Base-by-base conservation (phyloP, 2,329 filamentous ascomycete genomes). In the Colletotrichum navitas region DNA sequence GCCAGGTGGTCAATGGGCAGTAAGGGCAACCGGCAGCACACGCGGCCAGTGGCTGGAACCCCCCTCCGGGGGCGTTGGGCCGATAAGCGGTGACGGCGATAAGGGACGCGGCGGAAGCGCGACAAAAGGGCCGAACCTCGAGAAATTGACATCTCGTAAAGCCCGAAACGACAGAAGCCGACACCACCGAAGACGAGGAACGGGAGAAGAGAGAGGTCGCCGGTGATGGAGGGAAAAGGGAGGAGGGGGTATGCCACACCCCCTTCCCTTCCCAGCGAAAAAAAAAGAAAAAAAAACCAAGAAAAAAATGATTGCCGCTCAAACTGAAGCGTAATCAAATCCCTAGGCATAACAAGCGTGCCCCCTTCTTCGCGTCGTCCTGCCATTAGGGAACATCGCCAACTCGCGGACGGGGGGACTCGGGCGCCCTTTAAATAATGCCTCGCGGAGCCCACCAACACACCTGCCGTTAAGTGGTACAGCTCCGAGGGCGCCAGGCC, bases 391-490 rank as follows among this genome's bases (percentile, higher is more conserved):
- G 71, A 71, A 55, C 34, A 60, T 54, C 39, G 51, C 63, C 41
- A 71, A 47, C 45, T 66, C 36, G 24, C 68, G 68, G 29, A 12
- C 11, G 39, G 60, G 52, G 24, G 63, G 52, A 58, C 26, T 54
- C 66, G 65, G 68, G 68, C 45, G 49, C 47, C 45, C 41, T 55
- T 71, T 71, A 71, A 71, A 68, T 63, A 71, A 71, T 63, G 56
- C 58, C 68, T 68, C 58, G 63, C 68, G 39, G 51, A 8, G 51
- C 29, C 8, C 49, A 29, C 56, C 45, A 21, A 8, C 64, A 29
- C 29, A 63, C 64, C 64, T 71, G 68, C 68, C 68, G 68, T 68
- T 71, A 71, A 71, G 68, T 71, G 64, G 64, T 52, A 71, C 64
- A 62, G 58, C 64, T 71, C 68, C 68, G 68, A 55, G 29, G n/a